phyloP scores from a whole-genome alignment of 169 alveolate genomes.

The Plasmodium chabaudi region DNA sequence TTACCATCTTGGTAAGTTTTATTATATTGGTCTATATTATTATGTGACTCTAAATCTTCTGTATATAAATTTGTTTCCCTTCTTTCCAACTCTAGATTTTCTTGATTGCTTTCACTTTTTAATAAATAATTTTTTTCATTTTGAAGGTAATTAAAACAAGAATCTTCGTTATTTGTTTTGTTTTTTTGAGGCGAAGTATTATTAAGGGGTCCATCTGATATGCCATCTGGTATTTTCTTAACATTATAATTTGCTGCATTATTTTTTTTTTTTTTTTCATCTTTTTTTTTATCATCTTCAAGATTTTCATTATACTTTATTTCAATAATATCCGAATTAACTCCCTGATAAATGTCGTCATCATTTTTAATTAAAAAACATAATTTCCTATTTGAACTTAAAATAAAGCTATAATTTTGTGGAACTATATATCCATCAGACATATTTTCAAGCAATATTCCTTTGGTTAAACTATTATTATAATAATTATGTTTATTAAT shows the following conservation, averaged over 20 bases:
- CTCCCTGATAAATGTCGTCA: conserved; percentile 35
- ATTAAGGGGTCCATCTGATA: too few species aligned
- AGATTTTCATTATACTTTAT: conserved; percentile 37
- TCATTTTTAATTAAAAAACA: conserved; percentile 57
- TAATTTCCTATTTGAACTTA: conserved; percentile 57
- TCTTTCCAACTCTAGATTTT: too few species aligned
- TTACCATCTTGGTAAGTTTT: too few species aligned
- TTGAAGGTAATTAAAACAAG: too few species aligned
- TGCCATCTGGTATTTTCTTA: background rate
- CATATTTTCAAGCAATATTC: conserved; percentile 54
- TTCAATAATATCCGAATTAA: conserved; percentile 64
- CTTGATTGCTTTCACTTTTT: too few species aligned
- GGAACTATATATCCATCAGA: conserved; percentile 71
- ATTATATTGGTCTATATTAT: too few species aligned
- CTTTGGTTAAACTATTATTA: conserved; percentile 13
- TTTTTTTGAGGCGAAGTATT: background rate
- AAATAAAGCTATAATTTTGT: conserved; percentile 49
- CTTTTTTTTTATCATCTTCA: conserved; percentile 19
- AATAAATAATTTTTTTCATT: too few species aligned
- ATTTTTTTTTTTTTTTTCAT: conserved; percentile 6
- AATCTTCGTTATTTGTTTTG: too few species aligned
- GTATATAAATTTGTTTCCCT: too few species aligned
- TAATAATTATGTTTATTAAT: background rate
- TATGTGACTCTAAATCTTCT: too few species aligned
- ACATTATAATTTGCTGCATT: background rate